These are phyloP conservation scores for Psilocybe tampanensis DNA, from an alignment of 768 basidiomycete genomes.

Conservation along the genomic window DNA sequence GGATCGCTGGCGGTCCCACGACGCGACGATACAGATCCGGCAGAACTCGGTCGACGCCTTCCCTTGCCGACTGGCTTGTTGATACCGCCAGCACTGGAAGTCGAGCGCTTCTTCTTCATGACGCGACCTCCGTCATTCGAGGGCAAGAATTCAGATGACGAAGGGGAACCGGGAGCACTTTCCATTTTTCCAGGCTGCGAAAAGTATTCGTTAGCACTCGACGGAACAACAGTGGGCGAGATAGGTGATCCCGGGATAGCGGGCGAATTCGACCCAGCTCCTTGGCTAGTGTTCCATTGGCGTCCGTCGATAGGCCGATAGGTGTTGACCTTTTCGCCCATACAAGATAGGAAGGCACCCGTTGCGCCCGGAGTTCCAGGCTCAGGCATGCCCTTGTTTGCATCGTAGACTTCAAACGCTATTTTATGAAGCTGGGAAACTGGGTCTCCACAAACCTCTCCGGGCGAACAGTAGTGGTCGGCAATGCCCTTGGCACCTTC, in stretches of 20 bases:
- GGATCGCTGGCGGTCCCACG: slow-evolving; percentile 69
- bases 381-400: slow-evolving; percentile 67
- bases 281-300: slow-evolving; percentile 63
- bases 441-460: slow-evolving; percentile 91
- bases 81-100: slow-evolving; percentile 68
- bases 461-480: slow-evolving; percentile 79
- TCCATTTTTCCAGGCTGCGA: slow-evolving; percentile 47
- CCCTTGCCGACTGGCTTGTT: slow-evolving; percentile 54
- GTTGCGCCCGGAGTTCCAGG: slow-evolving; percentile 77
- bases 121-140: slow-evolving; percentile 86
- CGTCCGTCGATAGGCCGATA: slow-evolving; percentile 85
- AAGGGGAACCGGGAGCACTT: slow-evolving; percentile 73
- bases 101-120: slow-evolving; percentile 75
- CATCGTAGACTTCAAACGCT: slow-evolving; percentile 88
- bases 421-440: slow-evolving; percentile 97
- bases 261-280: slow-evolving; percentile 53
- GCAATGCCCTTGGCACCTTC: slow-evolving; percentile 86
- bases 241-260: slow-evolving; percentile 71
- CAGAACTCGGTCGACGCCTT: slow-evolving; percentile 77
- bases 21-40: slow-evolving; percentile 69
- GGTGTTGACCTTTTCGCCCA: slow-evolving; percentile 93
- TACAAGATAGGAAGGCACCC: slow-evolving; percentile 86
- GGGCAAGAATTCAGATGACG: slow-evolving; percentile 61
- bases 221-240: slow-evolving; percentile 61
- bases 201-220: slow-evolving; percentile 68